Base-by-base conservation (phyloP, 2,329 filamentous ascomycete genomes). In the Cercospora sp. region DNA sequence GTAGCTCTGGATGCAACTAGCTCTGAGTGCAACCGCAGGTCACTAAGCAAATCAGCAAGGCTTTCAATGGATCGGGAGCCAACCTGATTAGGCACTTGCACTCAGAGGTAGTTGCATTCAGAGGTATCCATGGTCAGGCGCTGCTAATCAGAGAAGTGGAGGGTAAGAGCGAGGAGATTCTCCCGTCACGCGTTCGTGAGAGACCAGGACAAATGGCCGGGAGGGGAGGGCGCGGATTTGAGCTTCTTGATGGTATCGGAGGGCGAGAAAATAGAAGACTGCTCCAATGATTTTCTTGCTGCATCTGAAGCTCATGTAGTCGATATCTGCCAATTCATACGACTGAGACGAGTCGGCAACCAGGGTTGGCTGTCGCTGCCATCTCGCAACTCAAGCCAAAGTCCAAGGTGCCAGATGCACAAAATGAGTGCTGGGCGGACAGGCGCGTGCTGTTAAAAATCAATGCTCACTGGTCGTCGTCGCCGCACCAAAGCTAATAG, bases 401-500 rank as follows among this genome's bases (percentile, higher is more conserved):
- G 3, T 43, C 37, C 6, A 43, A 43, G 37, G 2, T 43, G 37
- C 37, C 37, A 43, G 5, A 43, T 40, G 13, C 37, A 12, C 49
- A n/a, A 9, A 12, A 26, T 5, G 6, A 53, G 13, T 1, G 3
- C 12, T 16, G 24, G 1, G 0, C 24, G 21, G 5, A 28, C 10
- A 7, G 6, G 49, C 24, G 16, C 43, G 24, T 3, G 24, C 24
- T 16, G 21, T 53, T 26, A 1, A 12, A n/a, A 2, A 28, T 7
- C 49, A 55, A 55, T 26, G 2, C 10, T 28, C 21, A n/a, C 24
- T 2, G 7, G 1, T 10, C 24, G 5, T 28, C 24, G 32, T 1
- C 18, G 18, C 28, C 30, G 16, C 7, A 10, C n/a, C 55, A 37
- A 59, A 2, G 16, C 55, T 59, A 65, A 65, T 65, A 65, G 51